Evolutionary conservation across 2,329 filamentous ascomycete species (phyloP), one percentile per base, ranked within the genome.

Genomic region (Lasiodiplodia theobromae): DNA sequence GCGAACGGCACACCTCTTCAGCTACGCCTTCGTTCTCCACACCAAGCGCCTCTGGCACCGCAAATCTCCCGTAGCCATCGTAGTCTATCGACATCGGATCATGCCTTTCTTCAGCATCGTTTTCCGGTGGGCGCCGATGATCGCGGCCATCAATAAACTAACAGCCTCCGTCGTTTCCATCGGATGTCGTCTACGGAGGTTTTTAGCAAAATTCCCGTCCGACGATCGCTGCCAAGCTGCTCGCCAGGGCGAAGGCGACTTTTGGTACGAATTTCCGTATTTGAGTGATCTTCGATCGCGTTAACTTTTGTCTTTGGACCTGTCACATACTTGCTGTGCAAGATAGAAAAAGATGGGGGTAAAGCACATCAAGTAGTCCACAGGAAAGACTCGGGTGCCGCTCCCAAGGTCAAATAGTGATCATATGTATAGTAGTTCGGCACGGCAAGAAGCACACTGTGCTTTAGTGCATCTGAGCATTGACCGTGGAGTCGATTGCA

Each of bases 1-100:
- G 44, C 44, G n/a, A n/a, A 47, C 44, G n/a, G 44, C n/a, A 47
- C 18, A 47, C 18, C 44, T 47, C 44, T 47, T 63, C 38, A 49
- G 25, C 38, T 63, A 18, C 58, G 23, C 38, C 23, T 23, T 49
- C 58, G 38, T 14, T 38, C 38, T 34, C n/a, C 38, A 49, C 38
- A n/a, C 18, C 21, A 31, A 23, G n/a, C 40, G 44, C 38, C 38
- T 49, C 23, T 6, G n/a, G 2, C 58, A 23, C 58, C 38, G 38
- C 58, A 34, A 34, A 51, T 63, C 23, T 21, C 38, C 12, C 12
- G 23, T 49, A 4, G n/a, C n/a, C 21, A 34, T 25, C 28, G n/a
- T n/a, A 25, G 25, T 21, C 16, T 18, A 23, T 58, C 38, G 14
- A 49, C 12, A 21, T 6, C 38, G 58, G 18, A 18, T 28, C 52